Evolutionary conservation across 305 asterid genomes (phyloP).

Genomic region (Fraxinus angustifolia): DNA sequence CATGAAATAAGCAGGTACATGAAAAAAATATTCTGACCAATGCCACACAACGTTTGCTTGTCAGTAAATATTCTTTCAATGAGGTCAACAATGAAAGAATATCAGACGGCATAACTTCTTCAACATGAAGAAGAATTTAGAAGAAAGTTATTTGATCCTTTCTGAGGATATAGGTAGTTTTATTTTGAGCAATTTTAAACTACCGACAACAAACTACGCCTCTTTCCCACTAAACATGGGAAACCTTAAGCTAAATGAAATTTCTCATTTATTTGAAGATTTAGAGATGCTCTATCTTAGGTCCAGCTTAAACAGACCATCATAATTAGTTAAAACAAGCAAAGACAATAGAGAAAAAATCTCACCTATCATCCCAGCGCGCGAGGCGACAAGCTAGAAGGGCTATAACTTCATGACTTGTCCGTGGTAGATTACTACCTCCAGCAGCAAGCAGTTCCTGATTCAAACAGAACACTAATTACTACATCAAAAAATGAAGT

Average conservation of each 20-base stretch:
- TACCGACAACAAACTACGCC: not conserved
- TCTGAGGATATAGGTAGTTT: not conserved
- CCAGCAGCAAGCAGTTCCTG: conserved; percentile 60
- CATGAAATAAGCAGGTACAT: not conserved
- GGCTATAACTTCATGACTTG: conserved; percentile 59
- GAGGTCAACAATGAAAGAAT: not conserved
- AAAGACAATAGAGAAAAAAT: not conserved
- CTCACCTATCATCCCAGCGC: conserved; percentile 58
- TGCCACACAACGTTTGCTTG: not conserved
- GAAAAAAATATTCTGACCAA: not conserved
- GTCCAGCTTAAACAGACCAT: not conserved
- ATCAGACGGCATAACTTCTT: not conserved
- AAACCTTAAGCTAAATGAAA: not conserved
- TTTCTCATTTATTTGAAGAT: not conserved
- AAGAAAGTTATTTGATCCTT: not conserved
- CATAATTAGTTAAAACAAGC: not conserved
- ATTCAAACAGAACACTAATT: conserved; percentile 11
- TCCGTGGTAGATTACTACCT: conserved; percentile 44
- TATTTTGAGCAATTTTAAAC: not conserved
- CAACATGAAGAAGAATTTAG: not conserved
- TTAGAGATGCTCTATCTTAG: not conserved
- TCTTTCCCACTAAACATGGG: not conserved
- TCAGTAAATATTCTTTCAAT: not conserved
- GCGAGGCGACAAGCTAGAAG: conserved; percentile 56
- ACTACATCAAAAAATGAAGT: not conserved